Base-by-base conservation (phyloP, 75 land plant genomes). In the Larix kaempferi region DNA sequence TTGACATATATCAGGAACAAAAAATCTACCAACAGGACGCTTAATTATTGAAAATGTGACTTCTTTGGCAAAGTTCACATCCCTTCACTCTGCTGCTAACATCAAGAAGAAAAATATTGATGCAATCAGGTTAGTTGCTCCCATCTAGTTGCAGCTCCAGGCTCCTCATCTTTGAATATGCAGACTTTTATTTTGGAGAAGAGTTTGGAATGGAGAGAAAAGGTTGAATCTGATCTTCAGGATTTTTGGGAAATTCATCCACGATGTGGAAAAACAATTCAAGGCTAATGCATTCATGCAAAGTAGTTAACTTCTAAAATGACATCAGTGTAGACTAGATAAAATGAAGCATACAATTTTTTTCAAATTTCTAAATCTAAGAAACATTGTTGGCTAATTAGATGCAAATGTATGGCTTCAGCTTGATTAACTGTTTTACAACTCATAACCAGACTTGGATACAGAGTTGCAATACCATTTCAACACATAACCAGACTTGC, bases 31-130 rank as follows among this genome's bases (percentile, higher is more conserved):
- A n/a, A n/a, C n/a, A n/a, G n/a, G n/a, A n/a, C n/a, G n/a, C n/a
- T n/a, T n/a, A n/a, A n/a, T n/a, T n/a, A n/a, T n/a, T n/a, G n/a
- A n/a, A n/a, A n/a, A n/a, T 88, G 91, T 92, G 5, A 92, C 95
- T 26, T 77, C 92, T 63, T 69, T 92, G 26, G 95, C 95, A 14
- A 92, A 92, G 78, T 92, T 92, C 67, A 92, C 95, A 25, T 86
- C 82, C 74, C 93, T 92, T 44, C 95, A 92, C 74, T 85, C 85
- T 77, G 90, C 88, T 74, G 95, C 91, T 75, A 90, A 92, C 73
- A 92, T 92, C 84, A 92, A 90, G 58, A 92, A 90, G 81, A 92
- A 92, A 62, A 92, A 92, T 85, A 88, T 88, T 85, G 94, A 88
- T 81, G 90, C 91, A 57, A 84, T 92, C 2, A 92, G 88, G 94